phyloP scores from a whole-genome alignment of 768 basidiomycete genomes.

The Podaxis sp. region DNA sequence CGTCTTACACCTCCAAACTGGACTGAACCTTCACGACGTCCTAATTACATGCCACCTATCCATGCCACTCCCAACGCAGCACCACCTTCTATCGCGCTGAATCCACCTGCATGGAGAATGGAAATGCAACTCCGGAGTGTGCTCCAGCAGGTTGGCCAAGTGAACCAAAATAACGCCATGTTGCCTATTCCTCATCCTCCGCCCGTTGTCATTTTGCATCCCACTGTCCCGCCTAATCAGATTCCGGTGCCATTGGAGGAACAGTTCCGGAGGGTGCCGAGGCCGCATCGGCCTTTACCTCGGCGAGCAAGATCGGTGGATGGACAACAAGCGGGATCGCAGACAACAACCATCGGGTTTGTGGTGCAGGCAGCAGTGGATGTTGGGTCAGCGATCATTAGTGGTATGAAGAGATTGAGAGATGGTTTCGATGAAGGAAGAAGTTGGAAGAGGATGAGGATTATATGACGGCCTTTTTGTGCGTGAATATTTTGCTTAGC shows the following conservation, averaged over 20 bases:
- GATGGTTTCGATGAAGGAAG: conserved; percentile 2
- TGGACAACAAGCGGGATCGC: not conserved
- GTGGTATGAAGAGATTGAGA: conserved; percentile 12
- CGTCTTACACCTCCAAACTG: not conserved
- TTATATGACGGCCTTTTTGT: not conserved
- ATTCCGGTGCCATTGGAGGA: not conserved
- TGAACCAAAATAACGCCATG: not conserved
- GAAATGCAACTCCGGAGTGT: not conserved
- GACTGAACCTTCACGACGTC: not conserved
- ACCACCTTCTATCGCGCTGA: not conserved
- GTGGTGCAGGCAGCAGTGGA: not conserved
- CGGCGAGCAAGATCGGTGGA: not conserved
- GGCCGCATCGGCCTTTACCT: not conserved
- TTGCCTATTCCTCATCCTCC: not conserved
- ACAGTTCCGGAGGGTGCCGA: not conserved
- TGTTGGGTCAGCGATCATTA: conserved; percentile 3
- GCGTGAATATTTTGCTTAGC: not conserved
- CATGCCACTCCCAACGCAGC: not conserved
- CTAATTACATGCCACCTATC: not conserved
- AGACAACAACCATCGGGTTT: not conserved
- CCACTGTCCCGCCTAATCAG: not conserved
- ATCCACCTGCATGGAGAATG: not conserved
- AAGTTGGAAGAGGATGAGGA: conserved; percentile 2
- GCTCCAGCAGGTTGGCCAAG: not conserved
- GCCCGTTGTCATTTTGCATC: not conserved